A percentile compares a stretch with the other conserved stretches of the same genome.
phyloP scores from a whole-genome alignment of 352 stramenopile genomes.

The Phytophthora idaei region DNA sequence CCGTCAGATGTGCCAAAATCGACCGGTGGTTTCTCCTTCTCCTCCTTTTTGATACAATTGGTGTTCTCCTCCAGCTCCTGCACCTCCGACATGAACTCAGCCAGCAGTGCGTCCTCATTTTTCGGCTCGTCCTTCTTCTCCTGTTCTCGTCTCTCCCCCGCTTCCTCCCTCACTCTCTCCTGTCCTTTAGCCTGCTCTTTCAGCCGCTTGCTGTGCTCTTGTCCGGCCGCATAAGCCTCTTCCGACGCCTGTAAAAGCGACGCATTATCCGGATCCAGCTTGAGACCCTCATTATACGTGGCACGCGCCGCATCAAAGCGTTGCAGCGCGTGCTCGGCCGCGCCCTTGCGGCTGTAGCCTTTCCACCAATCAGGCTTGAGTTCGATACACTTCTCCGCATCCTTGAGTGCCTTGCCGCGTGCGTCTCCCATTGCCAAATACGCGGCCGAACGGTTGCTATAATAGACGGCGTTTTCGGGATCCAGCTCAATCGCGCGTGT shows the following conservation, averaged over 20 bases:
- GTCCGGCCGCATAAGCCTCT: slow-evolving; percentile 73
- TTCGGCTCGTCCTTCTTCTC: slow-evolving; percentile 33
- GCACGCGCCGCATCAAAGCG: slow-evolving; percentile 75
- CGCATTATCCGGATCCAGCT: slow-evolving; percentile 72
- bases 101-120: slow-evolving; percentile 69
- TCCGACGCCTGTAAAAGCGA: slow-evolving; percentile 70
- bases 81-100: slow-evolving; percentile 87
- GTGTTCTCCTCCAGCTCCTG: slow-evolving; percentile 76
- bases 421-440: slow-evolving; percentile 82
- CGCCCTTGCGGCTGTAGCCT: slow-evolving; percentile 85
- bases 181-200: slow-evolving; percentile 60
- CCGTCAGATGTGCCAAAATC: slow-evolving; percentile 75
- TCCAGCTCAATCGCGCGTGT: slow-evolving; percentile 82
- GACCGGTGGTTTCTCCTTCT: slow-evolving; percentile 58
- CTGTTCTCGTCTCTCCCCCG: slow-evolving; percentile 36
- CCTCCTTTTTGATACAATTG: slow-evolving; percentile 82
- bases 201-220: slow-evolving; percentile 64
- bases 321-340: slow-evolving; percentile 74
- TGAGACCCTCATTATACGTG: slow-evolving; percentile 74
- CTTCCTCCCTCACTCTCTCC: slow-evolving; percentile 44
- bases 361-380: slow-evolving; percentile 88
- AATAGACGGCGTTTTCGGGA: slow-evolving; percentile 87
- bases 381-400: slow-evolving; percentile 82
- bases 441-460: slow-evolving; percentile 85
- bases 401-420: slow-evolving; percentile 76